phyloP scores from a whole-genome alignment of 1,284 basidiomycete genomes.

The Boletus sp. region DNA sequence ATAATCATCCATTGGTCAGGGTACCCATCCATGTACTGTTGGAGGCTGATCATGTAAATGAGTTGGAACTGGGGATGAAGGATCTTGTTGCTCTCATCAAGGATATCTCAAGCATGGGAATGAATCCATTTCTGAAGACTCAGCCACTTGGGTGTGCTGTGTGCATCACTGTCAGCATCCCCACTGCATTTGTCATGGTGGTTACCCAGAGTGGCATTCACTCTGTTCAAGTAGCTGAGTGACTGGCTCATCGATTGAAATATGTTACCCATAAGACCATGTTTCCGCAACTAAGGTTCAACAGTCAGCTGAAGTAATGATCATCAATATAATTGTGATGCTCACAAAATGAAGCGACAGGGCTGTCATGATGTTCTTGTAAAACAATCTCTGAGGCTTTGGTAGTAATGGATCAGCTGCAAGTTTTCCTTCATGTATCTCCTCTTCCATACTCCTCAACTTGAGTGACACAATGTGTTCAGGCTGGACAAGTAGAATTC shows the following conservation, averaged over 20 bases:
- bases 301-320: background rate
- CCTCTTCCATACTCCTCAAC: background rate
- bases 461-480: background rate
- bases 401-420: rapidly evolving
- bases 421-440: background rate
- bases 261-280: background rate
- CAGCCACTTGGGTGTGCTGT: background rate
- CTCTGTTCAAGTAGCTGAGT: background rate
- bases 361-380: no score
- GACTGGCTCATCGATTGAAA: background rate
- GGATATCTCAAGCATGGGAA: background rate
- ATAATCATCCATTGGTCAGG: constrained; percentile 46
- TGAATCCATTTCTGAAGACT: constrained; percentile 26
- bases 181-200: background rate
- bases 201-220: rapidly evolving
- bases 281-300: background rate
- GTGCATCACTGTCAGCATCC: background rate
- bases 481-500: background rate
- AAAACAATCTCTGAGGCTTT: background rate
- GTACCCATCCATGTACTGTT: background rate
- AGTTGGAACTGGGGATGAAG: background rate
- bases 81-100: background rate
- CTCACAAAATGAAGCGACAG: background rate
- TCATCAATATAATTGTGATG: background rate
- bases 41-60: background rate